These are phyloP conservation scores for Xylaria sp. DNA, from an alignment of 2,329 filamentous ascomycete species.

Conservation along the genomic window DNA sequence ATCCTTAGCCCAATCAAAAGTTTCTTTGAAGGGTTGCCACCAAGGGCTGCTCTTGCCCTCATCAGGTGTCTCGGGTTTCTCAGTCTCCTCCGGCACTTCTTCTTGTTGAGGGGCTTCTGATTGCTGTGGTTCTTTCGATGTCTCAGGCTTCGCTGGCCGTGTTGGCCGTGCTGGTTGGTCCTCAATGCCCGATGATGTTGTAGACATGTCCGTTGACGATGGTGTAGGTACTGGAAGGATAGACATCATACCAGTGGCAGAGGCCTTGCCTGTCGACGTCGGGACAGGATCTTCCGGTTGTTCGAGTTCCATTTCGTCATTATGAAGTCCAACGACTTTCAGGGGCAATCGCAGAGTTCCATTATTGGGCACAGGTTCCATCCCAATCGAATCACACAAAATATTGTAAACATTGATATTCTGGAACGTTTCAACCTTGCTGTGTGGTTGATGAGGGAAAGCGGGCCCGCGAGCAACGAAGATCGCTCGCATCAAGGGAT, in stretches of 20 bases:
- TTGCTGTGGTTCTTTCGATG: slow-evolving; percentile 4
- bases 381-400: slow-evolving; percentile 84
- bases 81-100: slow-evolving; percentile 33
- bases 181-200: slow-evolving; percentile 20
- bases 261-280: slow-evolving; percentile 30
- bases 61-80: slow-evolving; percentile 16
- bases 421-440: slow-evolving; percentile 83
- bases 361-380: slow-evolving; percentile 82
- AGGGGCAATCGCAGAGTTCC: slow-evolving; percentile 83
- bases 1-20: slow-evolving; percentile 45
- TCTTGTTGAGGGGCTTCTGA: slow-evolving; percentile 15
- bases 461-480: slow-evolving; percentile 93
- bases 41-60: slow-evolving; percentile 33
- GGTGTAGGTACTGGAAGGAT: slow-evolving; percentile 37
- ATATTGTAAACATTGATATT: slow-evolving; percentile 97
- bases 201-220: slow-evolving; percentile 25
- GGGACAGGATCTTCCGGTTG: slow-evolving; percentile 45
- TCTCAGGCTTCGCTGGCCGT: slow-evolving; percentile 22
- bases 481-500: slow-evolving; percentile 95
- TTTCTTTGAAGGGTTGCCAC: slow-evolving; percentile 41
- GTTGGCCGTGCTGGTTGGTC: slow-evolving; percentile 22
- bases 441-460: slow-evolving; percentile 87
- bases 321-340: slow-evolving; percentile 70
- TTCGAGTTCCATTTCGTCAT: slow-evolving; percentile 49
- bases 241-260: slow-evolving; percentile 37